Conservation (phyloP, 495 filamentous ascomycete genomes). For the Hypoxylon cercidicola region DNA sequence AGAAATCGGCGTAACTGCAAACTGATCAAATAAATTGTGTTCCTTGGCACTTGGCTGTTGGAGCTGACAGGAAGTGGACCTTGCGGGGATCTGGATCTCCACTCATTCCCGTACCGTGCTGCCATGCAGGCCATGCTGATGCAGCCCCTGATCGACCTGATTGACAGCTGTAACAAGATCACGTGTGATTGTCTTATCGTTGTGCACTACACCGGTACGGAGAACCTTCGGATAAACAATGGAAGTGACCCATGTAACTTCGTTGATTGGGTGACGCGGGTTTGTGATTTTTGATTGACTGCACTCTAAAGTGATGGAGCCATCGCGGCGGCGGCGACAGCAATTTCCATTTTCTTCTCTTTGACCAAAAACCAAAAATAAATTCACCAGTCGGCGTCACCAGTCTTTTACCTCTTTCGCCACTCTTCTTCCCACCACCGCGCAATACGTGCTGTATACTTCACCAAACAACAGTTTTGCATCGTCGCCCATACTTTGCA, state of each 20-base stretch:
- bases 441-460: constrained; percentile 1
- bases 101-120: too few relatives aligned
- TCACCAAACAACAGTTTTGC: not conserved
- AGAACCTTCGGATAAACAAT: constrained; percentile 25
- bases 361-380: constrained; percentile 37
- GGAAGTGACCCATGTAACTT: constrained; percentile 16
- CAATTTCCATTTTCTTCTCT: constrained; percentile 32
- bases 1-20: not conserved
- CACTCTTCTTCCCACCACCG: constrained; percentile 14
- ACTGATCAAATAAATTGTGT: not conserved
- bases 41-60: too few relatives aligned
- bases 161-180: too few relatives aligned
- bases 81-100: too few relatives aligned
- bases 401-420: constrained; percentile 7
- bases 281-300: constrained; percentile 36
- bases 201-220: not conserved
- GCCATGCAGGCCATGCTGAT: too few relatives aligned
- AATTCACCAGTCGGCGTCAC: constrained; percentile 13
- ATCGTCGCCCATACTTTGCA: constrained; percentile 2
- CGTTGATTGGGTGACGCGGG: constrained; percentile 39
- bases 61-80: too few relatives aligned
- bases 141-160: too few relatives aligned
- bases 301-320: constrained; percentile 19
- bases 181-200: too few relatives aligned
- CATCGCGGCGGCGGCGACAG: constrained; percentile 29